Conservation (phyloP, 306 rosid genomes). For the Abrus precatorius region DNA sequence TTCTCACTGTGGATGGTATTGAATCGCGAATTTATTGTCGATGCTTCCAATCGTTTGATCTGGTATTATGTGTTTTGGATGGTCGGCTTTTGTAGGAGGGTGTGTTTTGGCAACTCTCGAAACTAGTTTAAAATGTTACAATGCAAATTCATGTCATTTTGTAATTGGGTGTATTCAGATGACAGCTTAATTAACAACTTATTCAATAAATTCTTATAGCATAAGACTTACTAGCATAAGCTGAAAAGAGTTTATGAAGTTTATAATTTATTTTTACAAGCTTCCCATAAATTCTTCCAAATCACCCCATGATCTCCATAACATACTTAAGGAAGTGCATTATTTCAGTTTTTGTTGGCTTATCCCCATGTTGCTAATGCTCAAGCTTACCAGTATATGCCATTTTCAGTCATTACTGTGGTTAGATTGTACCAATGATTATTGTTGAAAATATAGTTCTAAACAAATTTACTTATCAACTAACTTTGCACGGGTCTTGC, state of each 20-base stretch:
- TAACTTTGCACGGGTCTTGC: too few relatives aligned
- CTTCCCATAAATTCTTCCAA: too few relatives aligned
- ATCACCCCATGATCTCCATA: too few relatives aligned
- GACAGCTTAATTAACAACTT: too few relatives aligned
- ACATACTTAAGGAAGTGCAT: background rate
- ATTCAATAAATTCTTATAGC: too few relatives aligned
- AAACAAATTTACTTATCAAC: background rate
- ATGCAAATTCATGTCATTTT: background rate
- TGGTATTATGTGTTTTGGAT: background rate
- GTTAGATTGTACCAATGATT: slow-evolving; percentile 15
- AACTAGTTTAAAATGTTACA: background rate
- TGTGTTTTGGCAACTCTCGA: background rate
- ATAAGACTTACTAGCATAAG: too few relatives aligned
- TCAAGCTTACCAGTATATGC: slow-evolving; percentile 51
- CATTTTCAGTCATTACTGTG: background rate
- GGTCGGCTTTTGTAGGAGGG: background rate
- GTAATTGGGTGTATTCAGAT: too few relatives aligned
- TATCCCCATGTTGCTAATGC: slow-evolving; percentile 80
- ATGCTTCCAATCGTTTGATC: background rate
- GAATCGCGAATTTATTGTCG: background rate
- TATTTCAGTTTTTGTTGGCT: slow-evolving; percentile 53
- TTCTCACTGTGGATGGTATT: background rate
- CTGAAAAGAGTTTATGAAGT: too few relatives aligned
- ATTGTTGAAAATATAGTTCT: background rate
- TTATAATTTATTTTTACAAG: too few relatives aligned